Conservation (phyloP, 768 basidiomycete genomes). For the Leucocoprinus leucothites region DNA sequence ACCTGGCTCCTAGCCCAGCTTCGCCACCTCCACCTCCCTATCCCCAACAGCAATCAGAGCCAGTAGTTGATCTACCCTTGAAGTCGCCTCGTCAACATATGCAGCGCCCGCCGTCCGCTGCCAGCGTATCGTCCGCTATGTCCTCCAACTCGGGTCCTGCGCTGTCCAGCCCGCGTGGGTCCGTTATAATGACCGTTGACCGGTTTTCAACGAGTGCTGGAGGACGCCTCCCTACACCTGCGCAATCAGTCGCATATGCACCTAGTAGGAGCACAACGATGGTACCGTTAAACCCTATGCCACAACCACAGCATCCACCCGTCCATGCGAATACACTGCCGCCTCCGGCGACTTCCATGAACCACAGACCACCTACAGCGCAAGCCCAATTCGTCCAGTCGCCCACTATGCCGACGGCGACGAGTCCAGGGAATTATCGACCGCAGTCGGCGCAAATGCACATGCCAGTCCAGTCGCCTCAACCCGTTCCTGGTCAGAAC, state of each 20-base stretch:
- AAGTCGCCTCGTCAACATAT: too few species aligned
- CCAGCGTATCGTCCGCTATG: slow-evolving; percentile 1
- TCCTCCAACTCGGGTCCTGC: background rate
- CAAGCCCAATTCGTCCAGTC: too few species aligned
- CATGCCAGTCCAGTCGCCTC: too few species aligned
- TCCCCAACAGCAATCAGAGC: slow-evolving; percentile 17
- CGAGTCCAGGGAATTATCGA: too few species aligned
- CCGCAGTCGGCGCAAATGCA: too few species aligned
- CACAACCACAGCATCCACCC: too few species aligned
- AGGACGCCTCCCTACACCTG: background rate
- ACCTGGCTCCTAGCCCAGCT: slow-evolving; percentile 11
- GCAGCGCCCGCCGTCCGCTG: background rate
- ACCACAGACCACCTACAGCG: too few species aligned
- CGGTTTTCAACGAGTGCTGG: background rate
- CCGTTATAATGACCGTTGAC: background rate
- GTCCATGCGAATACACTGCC: too few species aligned
- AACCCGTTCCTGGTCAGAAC: too few species aligned
- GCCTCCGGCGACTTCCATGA: too few species aligned
- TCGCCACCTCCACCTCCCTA: slow-evolving; percentile 3
- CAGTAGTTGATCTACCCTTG: too few species aligned
- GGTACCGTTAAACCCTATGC: background rate
- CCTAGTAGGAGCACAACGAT: background rate
- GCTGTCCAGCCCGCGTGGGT: background rate
- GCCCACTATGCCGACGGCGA: too few species aligned
- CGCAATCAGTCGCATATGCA: background rate